Evolutionary conservation across 2,329 filamentous ascomycete species (phyloP), one percentile per base, ranked within the genome.

Genomic region (Aspergillus hortae): DNA sequence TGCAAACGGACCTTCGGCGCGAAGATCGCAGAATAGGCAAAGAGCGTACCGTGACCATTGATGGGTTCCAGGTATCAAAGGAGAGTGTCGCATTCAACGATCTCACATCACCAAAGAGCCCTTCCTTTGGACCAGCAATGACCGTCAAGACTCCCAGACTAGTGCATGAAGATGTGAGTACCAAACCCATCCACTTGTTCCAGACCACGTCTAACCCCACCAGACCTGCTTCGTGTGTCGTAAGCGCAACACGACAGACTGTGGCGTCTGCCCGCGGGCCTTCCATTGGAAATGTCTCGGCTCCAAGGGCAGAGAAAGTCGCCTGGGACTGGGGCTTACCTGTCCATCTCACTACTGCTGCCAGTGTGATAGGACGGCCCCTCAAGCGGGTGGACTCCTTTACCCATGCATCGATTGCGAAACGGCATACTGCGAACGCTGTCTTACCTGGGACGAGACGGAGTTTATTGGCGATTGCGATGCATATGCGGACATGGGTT

Each of bases 401-500:
- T 74, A 76, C 61, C 73, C 78, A 19, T 85, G 82, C 59, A 72
- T 79, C 7, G 81, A 74, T 72, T 86, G 82, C 55, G 74, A 78
- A 25, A 67, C 67, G 2, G 80, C 77, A 0, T 84, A 74, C 58
- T 86, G 82, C 58, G 82, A 85, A 50, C 78, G 83, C 42, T 85
- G 82, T 58, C 61, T 85, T 0, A 75, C 83, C 44, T 83, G 78
- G 67, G 72, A 78, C 4, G 68, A 70, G 2, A 73, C 75, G 0
- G 68, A 70, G 4, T 73, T 84, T 0, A 61, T 84, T 11, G 81
- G 78, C 9, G 74, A 80, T 2, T 46, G 58, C 9, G 12, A 74
- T 1, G 80, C 83, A 58, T 80, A 78, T 48, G 74, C 82, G 50
- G 56, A 78, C n/a, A 66, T 82, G 1, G 73, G 71, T 1, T 80